These are phyloP conservation scores for Hericium rajendrae DNA, from an alignment of 768 basidiomycete genomes.

Conservation along the genomic window DNA sequence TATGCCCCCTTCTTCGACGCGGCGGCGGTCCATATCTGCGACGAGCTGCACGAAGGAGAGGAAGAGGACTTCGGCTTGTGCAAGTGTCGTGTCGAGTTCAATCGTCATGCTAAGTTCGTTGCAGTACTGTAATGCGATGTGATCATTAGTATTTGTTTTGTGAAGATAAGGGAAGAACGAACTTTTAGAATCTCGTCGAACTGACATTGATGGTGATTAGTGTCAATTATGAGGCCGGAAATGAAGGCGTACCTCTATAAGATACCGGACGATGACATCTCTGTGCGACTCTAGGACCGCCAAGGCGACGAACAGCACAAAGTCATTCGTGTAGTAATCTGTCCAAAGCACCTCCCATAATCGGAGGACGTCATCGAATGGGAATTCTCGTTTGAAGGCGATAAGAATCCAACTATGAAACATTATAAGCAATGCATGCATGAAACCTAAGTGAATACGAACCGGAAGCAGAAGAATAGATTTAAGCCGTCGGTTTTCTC, in stretches of 20 bases:
- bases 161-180: conserved; percentile 1
- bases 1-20: conserved; percentile 40
- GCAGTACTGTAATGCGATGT: conserved; percentile 49
- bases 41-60: conserved; percentile 84
- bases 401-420: conserved; percentile 75
- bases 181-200: conserved; percentile 79
- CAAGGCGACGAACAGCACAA: conserved; percentile 89
- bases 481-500: conserved; percentile 86
- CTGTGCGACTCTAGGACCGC: conserved; percentile 93
- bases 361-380: conserved; percentile 80
- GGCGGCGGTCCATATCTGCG: conserved; percentile 78
- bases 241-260: conserved; percentile 64
- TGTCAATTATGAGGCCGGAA: background rate
- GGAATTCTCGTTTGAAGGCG: conserved; percentile 93
- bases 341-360: conserved; percentile 96
- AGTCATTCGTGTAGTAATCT: conserved; percentile 78
- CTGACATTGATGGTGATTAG: conserved; percentile 26
- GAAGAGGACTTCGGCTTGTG: conserved; percentile 95
- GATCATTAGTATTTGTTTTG: too few relatives aligned
- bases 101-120: conserved; percentile 95
- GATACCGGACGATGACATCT: conserved; percentile 89
- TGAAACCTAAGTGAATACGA: conserved; percentile 18
- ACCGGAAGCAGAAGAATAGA: conserved; percentile 98
- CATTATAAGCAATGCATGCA: background rate
- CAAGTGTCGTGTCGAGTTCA: conserved; percentile 89